These are phyloP conservation scores for Dendrothele bispora DNA, from an alignment of 768 basidiomycete species.

Conservation along the genomic window DNA sequence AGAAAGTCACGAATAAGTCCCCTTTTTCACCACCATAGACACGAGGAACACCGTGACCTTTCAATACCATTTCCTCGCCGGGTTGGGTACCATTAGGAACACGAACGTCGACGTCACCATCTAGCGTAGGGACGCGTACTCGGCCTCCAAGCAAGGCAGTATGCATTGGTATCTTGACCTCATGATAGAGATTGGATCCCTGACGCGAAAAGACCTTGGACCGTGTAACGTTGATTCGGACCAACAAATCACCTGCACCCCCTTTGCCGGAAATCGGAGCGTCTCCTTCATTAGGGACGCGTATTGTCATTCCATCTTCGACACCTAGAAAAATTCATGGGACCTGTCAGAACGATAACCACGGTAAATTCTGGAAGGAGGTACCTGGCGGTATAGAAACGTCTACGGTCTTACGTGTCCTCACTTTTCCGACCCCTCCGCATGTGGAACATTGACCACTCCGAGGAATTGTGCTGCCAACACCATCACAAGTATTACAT, in stretches of 20 bases:
- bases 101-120: constrained; percentile 93
- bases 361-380: no score
- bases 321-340: constrained; percentile 54
- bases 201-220: constrained; percentile 89
- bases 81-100: constrained; percentile 93
- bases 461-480: constrained; percentile 77
- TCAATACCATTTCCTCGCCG: constrained; percentile 95
- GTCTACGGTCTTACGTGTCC: constrained; percentile 70
- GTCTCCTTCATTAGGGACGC: constrained; percentile 80
- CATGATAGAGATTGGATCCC: constrained; percentile 88
- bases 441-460: constrained; percentile 79
- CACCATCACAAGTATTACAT: constrained; percentile 79
- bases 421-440: constrained; percentile 85
- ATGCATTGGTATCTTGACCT: constrained; percentile 88
- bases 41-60: constrained; percentile 76
- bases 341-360: constrained; percentile 8
- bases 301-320: constrained; percentile 92
- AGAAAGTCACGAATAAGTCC: constrained; percentile 88
- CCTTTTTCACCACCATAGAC: constrained; percentile 64
- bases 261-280: constrained; percentile 81
- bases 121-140: constrained; percentile 90
- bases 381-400: constrained; percentile 89
- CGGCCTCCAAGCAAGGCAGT: constrained; percentile 90
- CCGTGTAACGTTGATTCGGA: constrained; percentile 80
- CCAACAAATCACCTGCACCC: constrained; percentile 77